Base-by-base conservation (phyloP, 225 moss, liverwort and hornwort genomes). In the Marchantia paleacea region DNA sequence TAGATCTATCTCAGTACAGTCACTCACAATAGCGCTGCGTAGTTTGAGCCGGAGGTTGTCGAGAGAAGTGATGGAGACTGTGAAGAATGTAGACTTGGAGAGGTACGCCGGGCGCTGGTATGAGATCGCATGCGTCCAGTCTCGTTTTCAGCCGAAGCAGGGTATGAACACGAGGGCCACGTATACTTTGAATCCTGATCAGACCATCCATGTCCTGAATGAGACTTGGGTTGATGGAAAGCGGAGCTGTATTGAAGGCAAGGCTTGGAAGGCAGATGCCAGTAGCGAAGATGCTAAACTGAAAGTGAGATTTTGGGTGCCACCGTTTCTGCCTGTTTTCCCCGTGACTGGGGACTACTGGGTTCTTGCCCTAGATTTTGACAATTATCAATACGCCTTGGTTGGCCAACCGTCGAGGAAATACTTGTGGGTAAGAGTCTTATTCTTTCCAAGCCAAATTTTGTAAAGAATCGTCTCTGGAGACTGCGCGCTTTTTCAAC, bases 331-430 rank as follows among this genome's bases (percentile, higher is more conserved):
- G 58, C 93, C 95, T 28, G 0, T 93, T 2, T 26, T 93, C 24
- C 95, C 95, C 2, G 89, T 95, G 28, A 93, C 93, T 18, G 95
- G 93, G 16, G 92, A 95, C 61, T 95, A 95, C 64, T 95, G 91
- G 91, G 93, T 95, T 29, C 79, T 95, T 88, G 91, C 84, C 30
- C 82, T 94, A 67, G 94, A 92, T 12, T 75, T 82, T n/a, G 75
- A 85, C 72, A 81, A 88, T 51, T 95, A 95, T 67, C 86, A 88
- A 30, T 91, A 91, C 85, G 93, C 95, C 16, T 86, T 94, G 0
- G 90, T 96, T 1, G 96, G 96, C 29, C 94, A 96, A 79, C 92
- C 94, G 10, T 89, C 91, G 0, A 82, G 80, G 55, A 94, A 91
- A 49, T 94, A 65, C 79, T 86, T 96, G 55, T 96, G 96, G 96